Conservation (phyloP, 169 alveolate species). For the Perkinsus marinus region DNA sequence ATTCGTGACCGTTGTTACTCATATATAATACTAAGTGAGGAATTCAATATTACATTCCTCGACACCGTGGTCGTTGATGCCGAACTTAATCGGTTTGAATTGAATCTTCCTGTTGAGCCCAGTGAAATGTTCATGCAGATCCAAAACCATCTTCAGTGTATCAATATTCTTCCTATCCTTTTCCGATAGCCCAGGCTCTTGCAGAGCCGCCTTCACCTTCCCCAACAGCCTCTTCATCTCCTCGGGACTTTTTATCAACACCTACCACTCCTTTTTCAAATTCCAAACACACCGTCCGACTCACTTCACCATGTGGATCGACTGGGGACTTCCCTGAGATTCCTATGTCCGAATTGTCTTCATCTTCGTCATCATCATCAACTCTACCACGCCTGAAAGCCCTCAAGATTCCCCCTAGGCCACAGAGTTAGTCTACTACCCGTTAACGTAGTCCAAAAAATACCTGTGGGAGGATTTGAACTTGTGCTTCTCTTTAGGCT, state of each 20-base stretch:
- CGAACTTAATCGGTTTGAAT: slow-evolving; percentile 44
- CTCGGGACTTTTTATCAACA: slow-evolving; percentile 74
- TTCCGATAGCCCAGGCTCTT: slow-evolving; percentile 17
- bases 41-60: not conserved
- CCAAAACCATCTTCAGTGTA: not conserved
- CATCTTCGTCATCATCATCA: not conserved
- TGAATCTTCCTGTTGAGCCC: slow-evolving; percentile 85
- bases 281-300: not conserved
- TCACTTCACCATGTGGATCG: not conserved
- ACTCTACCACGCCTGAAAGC: not conserved
- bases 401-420: not conserved
- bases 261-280: slow-evolving; percentile 17
- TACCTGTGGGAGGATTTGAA: slow-evolving; percentile 60
- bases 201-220: slow-evolving; percentile 31
- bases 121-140: slow-evolving; percentile 66
- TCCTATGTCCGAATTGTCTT: not conserved
- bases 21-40: too few species aligned
- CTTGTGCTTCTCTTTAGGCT: slow-evolving; percentile 92
- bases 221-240: slow-evolving; percentile 52
- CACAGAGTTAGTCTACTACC: not conserved
- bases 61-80: not conserved
- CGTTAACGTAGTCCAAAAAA: slow-evolving; percentile 42
- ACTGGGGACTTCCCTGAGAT: not conserved
- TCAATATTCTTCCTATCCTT: not conserved
- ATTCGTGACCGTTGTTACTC: too few species aligned